These are phyloP conservation scores for Perilla frutescens DNA, from an alignment of 257 asterid species.

Conservation along the genomic window DNA sequence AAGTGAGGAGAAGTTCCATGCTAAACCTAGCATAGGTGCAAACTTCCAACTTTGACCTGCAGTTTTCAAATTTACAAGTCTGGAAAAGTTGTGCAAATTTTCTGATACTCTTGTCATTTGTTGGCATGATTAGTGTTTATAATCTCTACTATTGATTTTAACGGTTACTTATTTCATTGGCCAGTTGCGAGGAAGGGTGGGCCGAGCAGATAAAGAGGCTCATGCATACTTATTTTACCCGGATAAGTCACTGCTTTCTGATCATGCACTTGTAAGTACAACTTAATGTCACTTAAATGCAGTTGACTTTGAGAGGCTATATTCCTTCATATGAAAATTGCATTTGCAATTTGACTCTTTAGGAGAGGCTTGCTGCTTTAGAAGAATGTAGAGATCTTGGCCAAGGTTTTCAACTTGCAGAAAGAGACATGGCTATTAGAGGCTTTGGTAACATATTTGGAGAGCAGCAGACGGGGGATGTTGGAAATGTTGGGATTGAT, in stretches of 20 bases:
- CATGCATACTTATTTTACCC: conserved; percentile 90
- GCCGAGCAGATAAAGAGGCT: conserved; percentile 99
- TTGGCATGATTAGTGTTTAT: conserved; percentile 27
- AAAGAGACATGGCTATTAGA: conserved; percentile 98
- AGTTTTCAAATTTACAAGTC: not conserved
- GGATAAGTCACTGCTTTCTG: conserved; percentile 89
- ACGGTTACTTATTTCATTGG: conserved; percentile 29
- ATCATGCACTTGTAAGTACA: conserved; percentile 82
- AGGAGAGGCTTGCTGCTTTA: conserved; percentile 96
- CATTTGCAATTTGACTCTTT: conserved; percentile 42
- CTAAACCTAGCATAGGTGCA: conserved; percentile 16
- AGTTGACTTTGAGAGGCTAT: conserved; percentile 19
- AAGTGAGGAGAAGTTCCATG: conserved; percentile 6
- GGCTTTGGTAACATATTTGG: conserved; percentile 98
- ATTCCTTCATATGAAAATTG: conserved; percentile 28
- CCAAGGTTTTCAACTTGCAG: conserved; percentile 98
- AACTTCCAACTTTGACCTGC: conserved; percentile 7
- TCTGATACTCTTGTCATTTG: conserved; percentile 11
- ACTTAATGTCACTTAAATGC: conserved; percentile 31
- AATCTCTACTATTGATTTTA: conserved; percentile 20
- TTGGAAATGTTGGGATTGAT: conserved; percentile 98
- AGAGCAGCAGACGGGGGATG: conserved; percentile 99
- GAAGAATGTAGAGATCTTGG: conserved; percentile 97
- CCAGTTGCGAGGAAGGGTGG: conserved; percentile 98
- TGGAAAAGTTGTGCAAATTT: not conserved